Percentiles rank a stretch among this genome's conserved stretches.
Evolutionary conservation across 2,329 filamentous ascomycete genomes (phyloP).

Genomic region (Leptographium procerum): DNA sequence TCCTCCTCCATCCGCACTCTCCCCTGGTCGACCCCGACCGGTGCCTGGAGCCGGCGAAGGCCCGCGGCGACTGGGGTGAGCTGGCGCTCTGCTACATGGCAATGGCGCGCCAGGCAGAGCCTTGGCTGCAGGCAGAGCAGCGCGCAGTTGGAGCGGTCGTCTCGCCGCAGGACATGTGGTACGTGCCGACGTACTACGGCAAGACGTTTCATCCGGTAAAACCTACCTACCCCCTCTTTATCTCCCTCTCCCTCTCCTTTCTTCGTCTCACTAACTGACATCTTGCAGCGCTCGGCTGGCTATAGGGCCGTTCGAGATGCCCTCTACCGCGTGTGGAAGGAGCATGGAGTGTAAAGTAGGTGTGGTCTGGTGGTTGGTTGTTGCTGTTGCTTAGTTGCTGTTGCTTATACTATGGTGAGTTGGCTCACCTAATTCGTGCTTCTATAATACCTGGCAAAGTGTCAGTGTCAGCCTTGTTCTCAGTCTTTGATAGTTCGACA

Average conservation of each 20-base stretch:
- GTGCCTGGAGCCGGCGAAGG: slow-evolving; percentile 23
- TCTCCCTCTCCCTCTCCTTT: not conserved
- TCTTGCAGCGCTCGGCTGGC: slow-evolving; percentile 21
- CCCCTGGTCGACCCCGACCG: slow-evolving; percentile 24
- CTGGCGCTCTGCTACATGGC: slow-evolving; percentile 33
- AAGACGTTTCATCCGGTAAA: slow-evolving; percentile 15
- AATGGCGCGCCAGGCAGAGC: slow-evolving; percentile 21
- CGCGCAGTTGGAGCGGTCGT: slow-evolving; percentile 12
- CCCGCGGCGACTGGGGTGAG: slow-evolving; percentile 30
- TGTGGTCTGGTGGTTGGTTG: no score
- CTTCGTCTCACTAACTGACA: slow-evolving; percentile 4
- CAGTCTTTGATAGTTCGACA: no score
- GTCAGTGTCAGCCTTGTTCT: no score
- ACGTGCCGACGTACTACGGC: slow-evolving; percentile 14
- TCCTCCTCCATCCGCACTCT: slow-evolving; percentile 18
- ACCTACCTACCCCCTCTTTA: not conserved
- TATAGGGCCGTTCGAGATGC: slow-evolving; percentile 25
- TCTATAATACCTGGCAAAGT: no score
- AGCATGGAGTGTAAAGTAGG: slow-evolving; percentile 8
- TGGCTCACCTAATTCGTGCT: no score
- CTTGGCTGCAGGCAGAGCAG: slow-evolving; percentile 20
- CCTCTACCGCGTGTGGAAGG: slow-evolving; percentile 22
- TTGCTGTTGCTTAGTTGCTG: no score
- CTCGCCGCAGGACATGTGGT: slow-evolving; percentile 34
- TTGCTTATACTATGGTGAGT: no score